Evolutionary conservation across 768 basidiomycete species (phyloP).

Genomic region (Steccherinum ochraceum): DNA sequence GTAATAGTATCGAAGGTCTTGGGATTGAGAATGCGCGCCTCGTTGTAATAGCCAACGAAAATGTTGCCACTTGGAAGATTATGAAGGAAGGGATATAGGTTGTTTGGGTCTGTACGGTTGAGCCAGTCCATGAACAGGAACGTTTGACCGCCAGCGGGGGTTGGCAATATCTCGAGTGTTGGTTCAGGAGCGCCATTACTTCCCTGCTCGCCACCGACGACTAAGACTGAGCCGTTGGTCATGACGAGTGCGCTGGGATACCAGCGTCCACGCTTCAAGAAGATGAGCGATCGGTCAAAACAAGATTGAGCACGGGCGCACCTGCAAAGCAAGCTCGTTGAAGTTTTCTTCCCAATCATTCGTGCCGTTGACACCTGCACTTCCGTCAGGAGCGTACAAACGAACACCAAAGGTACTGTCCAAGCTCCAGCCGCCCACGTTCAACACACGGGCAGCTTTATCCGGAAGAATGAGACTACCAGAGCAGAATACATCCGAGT

Average conservation of each 20-base stretch:
- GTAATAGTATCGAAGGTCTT: constrained; percentile 54
- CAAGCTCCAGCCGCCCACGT: constrained; percentile 67
- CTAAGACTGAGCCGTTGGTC: constrained; percentile 67
- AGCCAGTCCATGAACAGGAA: constrained; percentile 59
- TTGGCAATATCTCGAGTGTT: constrained; percentile 67
- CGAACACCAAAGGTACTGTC: constrained; percentile 69
- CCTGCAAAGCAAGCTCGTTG: constrained; percentile 53
- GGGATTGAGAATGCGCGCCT: constrained; percentile 70
- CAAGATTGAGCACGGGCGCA: constrained; percentile 18
- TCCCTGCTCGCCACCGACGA: constrained; percentile 71
- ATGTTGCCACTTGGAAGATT: constrained; percentile 64
- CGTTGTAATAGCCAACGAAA: constrained; percentile 76
- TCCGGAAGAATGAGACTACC: constrained; percentile 71
- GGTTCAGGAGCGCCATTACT: constrained; percentile 63
- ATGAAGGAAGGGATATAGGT: constrained; percentile 73
- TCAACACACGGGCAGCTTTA: constrained; percentile 58
- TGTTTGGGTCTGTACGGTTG: constrained; percentile 68
- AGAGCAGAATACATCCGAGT: constrained; percentile 78
- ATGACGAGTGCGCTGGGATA: constrained; percentile 64
- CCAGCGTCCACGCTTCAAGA: constrained; percentile 54
- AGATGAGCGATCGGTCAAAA: background rate
- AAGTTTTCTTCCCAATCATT: constrained; percentile 78
- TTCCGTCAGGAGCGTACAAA: constrained; percentile 66
- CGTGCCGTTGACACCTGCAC: constrained; percentile 61
- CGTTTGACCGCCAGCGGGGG: constrained; percentile 57